A percentile compares a stretch with the other conserved stretches of the same genome.
Evolutionary conservation across 129 eudicot genomes (phyloP).

Genomic region (Solidago caesia): DNA sequence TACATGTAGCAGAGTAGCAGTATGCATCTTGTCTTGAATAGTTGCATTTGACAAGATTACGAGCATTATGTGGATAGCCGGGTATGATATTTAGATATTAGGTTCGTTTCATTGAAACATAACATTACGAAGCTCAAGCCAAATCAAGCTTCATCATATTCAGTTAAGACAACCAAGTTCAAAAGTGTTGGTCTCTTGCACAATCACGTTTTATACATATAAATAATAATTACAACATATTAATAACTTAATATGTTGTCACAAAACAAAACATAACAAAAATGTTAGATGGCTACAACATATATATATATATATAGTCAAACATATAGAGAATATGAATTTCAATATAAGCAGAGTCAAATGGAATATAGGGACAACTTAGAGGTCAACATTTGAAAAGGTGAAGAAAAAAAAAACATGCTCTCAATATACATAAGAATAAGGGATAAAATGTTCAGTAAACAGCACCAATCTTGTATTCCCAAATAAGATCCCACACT

Average conservation of each 20-base stretch:
- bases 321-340: constrained; percentile 9
- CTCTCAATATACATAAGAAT: constrained; percentile 40
- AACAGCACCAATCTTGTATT: constrained; percentile 15
- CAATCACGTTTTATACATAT: background rate
- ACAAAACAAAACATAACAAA: background rate
- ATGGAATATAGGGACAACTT: constrained; percentile 3
- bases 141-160: too few species aligned
- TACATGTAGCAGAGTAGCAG: too few species aligned
- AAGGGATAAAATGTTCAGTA: constrained; percentile 15
- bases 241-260: too few species aligned
- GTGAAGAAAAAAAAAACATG: background rate
- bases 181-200: background rate
- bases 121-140: too few species aligned
- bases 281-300: background rate
- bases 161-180: background rate
- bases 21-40: too few species aligned
- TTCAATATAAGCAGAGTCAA: constrained; percentile 26
- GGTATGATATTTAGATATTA: too few species aligned
- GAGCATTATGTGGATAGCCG: too few species aligned
- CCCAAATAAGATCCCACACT: constrained; percentile 30
- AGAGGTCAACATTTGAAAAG: constrained; percentile 12
- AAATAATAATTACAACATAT: background rate
- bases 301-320: background rate
- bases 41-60: too few species aligned
- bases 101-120: too few species aligned